These are phyloP conservation scores for Arthrocladium fulminans DNA, from an alignment of 2,329 filamentous ascomycete genomes.

Conservation along the genomic window DNA sequence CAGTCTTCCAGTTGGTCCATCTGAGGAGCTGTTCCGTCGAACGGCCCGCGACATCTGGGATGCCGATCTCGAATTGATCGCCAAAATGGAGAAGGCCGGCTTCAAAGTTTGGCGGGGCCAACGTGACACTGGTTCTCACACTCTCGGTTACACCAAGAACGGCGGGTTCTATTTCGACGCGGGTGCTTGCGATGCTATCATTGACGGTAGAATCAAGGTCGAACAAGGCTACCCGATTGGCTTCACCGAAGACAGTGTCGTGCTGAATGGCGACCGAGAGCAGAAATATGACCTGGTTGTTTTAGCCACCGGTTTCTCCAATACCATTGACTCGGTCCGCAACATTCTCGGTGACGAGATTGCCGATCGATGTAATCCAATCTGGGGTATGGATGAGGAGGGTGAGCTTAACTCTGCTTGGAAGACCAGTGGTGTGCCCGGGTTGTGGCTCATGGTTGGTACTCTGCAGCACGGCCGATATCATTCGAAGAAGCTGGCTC, in stretches of 20 bases:
- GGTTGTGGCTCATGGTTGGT: conserved; percentile 33
- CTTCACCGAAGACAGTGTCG: conserved; percentile 28
- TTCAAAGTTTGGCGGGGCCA: conserved; percentile 29
- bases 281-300: conserved; percentile 27
- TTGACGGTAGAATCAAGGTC: conserved; percentile 26
- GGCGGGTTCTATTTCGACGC: conserved; percentile 28
- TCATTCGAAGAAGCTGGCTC: conserved; percentile 29
- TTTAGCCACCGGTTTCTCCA: conserved; percentile 26
- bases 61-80: conserved; percentile 21
- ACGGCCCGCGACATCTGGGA: conserved; percentile 21
- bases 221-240: conserved; percentile 16
- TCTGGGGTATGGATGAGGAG: conserved; percentile 27
- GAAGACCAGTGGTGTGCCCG: conserved; percentile 28
- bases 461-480: conserved; percentile 29
- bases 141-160: conserved; percentile 26
- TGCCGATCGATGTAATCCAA: conserved; percentile 20
- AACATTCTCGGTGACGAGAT: conserved; percentile 23
- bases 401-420: conserved; percentile 26
- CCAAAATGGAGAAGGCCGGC: conserved; percentile 24
- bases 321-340: conserved; percentile 23
- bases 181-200: conserved; percentile 26
- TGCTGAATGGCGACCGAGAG: conserved; percentile 28
- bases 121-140: conserved; percentile 27
- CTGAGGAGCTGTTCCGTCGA: conserved; percentile 19
- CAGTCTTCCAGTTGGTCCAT: conserved; percentile 7